These are phyloP conservation scores for Starmerella scarabaei DNA, from an alignment of 805 yeast species.

Conservation along the genomic window DNA sequence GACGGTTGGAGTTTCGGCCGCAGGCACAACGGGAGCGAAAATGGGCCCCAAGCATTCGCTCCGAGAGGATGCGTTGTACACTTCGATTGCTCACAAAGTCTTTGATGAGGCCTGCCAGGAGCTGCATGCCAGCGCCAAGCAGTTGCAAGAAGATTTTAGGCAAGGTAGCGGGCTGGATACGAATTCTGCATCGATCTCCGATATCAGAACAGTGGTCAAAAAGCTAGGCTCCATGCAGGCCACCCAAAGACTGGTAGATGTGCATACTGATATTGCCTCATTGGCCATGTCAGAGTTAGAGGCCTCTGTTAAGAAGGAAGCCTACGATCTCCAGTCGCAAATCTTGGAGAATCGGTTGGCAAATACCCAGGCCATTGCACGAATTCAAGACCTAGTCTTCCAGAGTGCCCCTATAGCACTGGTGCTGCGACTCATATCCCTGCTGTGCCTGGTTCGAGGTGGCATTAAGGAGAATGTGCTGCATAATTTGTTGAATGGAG, in stretches of 20 bases:
- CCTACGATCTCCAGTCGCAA: constrained; percentile 39
- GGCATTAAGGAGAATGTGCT: constrained; percentile 57
- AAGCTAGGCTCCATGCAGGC: constrained; percentile 53
- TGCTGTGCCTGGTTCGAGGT: constrained; percentile 49
- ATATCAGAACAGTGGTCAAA: constrained; percentile 60
- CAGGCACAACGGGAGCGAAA: constrained; percentile 23
- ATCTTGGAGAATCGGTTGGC: constrained; percentile 43
- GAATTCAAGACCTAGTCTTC: constrained; percentile 40
- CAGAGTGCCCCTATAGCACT: constrained; percentile 32
- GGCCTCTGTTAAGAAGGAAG: constrained; percentile 22
- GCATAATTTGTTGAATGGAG: constrained; percentile 30
- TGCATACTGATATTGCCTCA: constrained; percentile 67
- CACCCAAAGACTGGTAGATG: constrained; percentile 53
- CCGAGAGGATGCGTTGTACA: constrained; percentile 17
- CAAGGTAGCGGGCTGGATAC: constrained; percentile 1
- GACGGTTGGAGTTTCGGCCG: constrained; percentile 35
- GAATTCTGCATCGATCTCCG: constrained; percentile 36
- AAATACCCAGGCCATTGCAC: constrained; percentile 28
- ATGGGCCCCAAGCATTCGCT: constrained; percentile 3
- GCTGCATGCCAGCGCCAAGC: constrained; percentile 57
- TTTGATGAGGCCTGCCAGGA: constrained; percentile 68
- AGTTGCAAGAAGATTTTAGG: constrained; percentile 57
- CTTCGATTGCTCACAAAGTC: constrained; percentile 46
- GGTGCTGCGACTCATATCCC: constrained; percentile 40
- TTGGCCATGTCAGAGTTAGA: constrained; percentile 39